phyloP scores from a whole-genome alignment of 345 rosid genomes.

The Brassica nigra region DNA sequence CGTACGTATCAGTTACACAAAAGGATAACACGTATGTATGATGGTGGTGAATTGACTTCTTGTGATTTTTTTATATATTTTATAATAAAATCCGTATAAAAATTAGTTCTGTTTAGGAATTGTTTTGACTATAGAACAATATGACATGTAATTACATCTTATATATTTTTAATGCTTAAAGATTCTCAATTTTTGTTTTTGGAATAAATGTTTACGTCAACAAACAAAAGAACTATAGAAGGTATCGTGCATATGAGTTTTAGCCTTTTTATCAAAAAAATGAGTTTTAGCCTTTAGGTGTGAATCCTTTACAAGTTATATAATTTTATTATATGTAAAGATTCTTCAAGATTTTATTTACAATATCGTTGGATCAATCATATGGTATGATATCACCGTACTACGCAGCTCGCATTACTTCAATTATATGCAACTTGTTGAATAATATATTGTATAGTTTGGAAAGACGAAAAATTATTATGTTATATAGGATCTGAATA shows the following conservation, averaged over 20 bases:
- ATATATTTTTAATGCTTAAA: neutral
- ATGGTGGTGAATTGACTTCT: conserved; percentile 23
- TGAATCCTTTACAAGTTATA: neutral
- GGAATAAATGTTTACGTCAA: neutral
- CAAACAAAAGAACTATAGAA: neutral
- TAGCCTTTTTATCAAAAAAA: neutral
- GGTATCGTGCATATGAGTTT: neutral
- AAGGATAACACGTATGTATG: conserved; percentile 32
- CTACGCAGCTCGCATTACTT: conserved; percentile 27
- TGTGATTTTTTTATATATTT: neutral
- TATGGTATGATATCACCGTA: conserved; percentile 10
- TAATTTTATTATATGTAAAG: neutral
- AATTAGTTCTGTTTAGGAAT: neutral
- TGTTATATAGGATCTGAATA: neutral
- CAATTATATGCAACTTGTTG: conserved; percentile 34
- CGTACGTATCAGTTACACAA: conserved; percentile 8
- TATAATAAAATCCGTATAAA: neutral
- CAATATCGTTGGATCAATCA: conserved; percentile 22
- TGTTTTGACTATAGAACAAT: neutral
- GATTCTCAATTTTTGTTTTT: neutral
- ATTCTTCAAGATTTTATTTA: neutral
- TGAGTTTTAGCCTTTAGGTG: neutral
- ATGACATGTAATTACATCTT: neutral
- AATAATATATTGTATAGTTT: conserved; percentile 8
- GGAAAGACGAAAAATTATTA: conserved; percentile 8